These are phyloP conservation scores for Nemania serpens DNA, from an alignment of 2,329 filamentous ascomycete species.

Conservation along the genomic window DNA sequence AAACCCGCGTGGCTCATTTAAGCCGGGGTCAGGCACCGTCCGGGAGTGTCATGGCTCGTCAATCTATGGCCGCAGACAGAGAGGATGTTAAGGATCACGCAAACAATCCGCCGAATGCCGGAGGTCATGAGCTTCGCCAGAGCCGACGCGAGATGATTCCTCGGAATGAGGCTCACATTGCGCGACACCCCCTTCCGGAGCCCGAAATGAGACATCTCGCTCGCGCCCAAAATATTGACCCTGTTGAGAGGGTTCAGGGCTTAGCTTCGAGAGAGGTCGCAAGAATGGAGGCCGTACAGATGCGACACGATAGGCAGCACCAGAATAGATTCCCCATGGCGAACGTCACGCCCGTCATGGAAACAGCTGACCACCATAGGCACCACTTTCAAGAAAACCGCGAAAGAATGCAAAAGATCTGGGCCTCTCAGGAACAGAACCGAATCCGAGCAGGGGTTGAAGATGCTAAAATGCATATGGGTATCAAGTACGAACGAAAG, in stretches of 20 bases:
- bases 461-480: slow-evolving; percentile 61
- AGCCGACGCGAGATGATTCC: slow-evolving; percentile 45
- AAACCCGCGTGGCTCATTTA: slow-evolving; percentile 47
- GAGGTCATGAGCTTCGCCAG: slow-evolving; percentile 47
- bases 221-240: slow-evolving; percentile 40
- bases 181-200: slow-evolving; percentile 43
- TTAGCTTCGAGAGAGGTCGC: slow-evolving; percentile 58
- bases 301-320: slow-evolving; percentile 55
- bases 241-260: slow-evolving; percentile 53
- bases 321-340: slow-evolving; percentile 46
- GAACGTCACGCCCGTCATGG: slow-evolving; percentile 9
- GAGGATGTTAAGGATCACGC: slow-evolving; percentile 28
- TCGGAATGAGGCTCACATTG: slow-evolving; percentile 37
- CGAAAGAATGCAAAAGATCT: slow-evolving; percentile 59
- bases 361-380: slow-evolving; percentile 31
- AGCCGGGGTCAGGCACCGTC: slow-evolving; percentile 28
- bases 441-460: slow-evolving; percentile 43
- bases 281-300: slow-evolving; percentile 56
- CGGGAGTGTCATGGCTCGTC: slow-evolving; percentile 17
- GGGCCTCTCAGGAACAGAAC: slow-evolving; percentile 55
- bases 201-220: slow-evolving; percentile 44
- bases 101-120: slow-evolving; percentile 19
- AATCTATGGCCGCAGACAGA: slow-evolving; percentile 25
- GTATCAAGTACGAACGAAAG: slow-evolving; percentile 67
- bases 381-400: slow-evolving; percentile 55